Evolutionary conservation across 108 stramenopile species (phyloP), one percentile per base, ranked within the genome.

Genomic region (Skeletonema grethae): DNA sequence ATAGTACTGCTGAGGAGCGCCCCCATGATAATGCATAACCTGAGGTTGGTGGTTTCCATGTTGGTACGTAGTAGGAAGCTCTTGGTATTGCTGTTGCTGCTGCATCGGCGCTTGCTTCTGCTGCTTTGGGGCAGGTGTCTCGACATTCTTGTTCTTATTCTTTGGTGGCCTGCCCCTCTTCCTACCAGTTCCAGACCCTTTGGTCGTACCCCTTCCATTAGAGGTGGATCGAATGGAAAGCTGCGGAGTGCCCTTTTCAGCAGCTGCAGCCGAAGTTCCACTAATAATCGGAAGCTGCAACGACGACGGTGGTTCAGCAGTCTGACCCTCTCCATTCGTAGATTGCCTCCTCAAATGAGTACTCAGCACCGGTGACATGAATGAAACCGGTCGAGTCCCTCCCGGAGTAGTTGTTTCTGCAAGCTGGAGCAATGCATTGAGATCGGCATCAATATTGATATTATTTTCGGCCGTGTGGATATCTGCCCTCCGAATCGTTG

Each of bases 361-460:
- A 31, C 72, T 74, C 18, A 80, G 72, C 45, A 80, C 46, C 3
- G 79, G 79, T 25, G 72, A 73, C 72, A 80, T 46, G 12, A 80
- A 74, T 5, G 71, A 59, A 18, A 80, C 46, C 38, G 61, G 58
- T 20, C 62, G 65, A 20, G 66, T 66, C 38, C 78, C 78, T 29
- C 81, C 71, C 18, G 71, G 78, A 0, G 90, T 85, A 4, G 93
- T 88, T 48, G 73, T 85, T 38, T 85, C 84, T 11, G 91, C 91
- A 25, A 95, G 84, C 57, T 95, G 88, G 36, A 95, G 73, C 64
- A 91, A 71, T 43, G 87, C 87, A 70, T 86, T 92, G 77, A 95
- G 61, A 69, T 95, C 94, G 69, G 91, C 94, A 77, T 95, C 93
- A 66, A 89, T 85, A 77, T 84, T 88, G 15, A 92, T 46, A 73